Base-by-base conservation (phyloP, 768 basidiomycete species). In the Tephrocybe sp. region DNA sequence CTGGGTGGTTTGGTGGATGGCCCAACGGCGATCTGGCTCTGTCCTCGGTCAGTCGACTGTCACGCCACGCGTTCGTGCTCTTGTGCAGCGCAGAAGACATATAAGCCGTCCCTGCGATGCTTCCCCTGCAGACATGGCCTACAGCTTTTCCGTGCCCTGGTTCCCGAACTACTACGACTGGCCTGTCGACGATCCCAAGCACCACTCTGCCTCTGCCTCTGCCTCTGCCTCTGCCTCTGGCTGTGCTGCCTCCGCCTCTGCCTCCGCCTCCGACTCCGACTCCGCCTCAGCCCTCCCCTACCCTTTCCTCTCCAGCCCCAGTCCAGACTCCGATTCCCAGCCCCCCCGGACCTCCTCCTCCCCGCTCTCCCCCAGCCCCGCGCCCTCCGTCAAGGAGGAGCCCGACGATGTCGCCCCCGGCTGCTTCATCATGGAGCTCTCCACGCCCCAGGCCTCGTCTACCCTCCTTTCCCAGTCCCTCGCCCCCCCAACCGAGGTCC, bases 401-500 rank as follows among this genome's bases (percentile, higher is more conserved):
- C 69, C 69, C 17, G 69, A 74, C 24, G 73, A 74, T 47, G 56
- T 62, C 26, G 68, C 66, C n/a, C 34, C 34, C 48, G 67, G 68
- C 8, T 69, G 68, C 48, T 78, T 80, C 53, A 74, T 79, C 55
- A 76, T 78, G 64, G 76, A 77, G 48, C 61, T 72, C n/a, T 55
- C 71, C 4, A 55, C 63, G 1, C 54, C 60, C 5, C 58, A 58
- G 45, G 46, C 55, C 17, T 47, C 58, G 26, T 37, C 56, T 43
- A 49, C 51, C 26, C 59, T 58, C 55, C 58, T 63, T 54, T 68
- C 50, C 56, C 78, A 69, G 57, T 65, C 73, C 0, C 68, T 77
- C 45, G 79, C 78, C 0, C 80, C 81, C 0, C 83, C 81, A 1
- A 81, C 79, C 28, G 81, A 83, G 61, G 87, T 88, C 1, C 87